These are phyloP conservation scores for Mycena crocata DNA, from an alignment of 768 basidiomycete genomes.

Conservation along the genomic window DNA sequence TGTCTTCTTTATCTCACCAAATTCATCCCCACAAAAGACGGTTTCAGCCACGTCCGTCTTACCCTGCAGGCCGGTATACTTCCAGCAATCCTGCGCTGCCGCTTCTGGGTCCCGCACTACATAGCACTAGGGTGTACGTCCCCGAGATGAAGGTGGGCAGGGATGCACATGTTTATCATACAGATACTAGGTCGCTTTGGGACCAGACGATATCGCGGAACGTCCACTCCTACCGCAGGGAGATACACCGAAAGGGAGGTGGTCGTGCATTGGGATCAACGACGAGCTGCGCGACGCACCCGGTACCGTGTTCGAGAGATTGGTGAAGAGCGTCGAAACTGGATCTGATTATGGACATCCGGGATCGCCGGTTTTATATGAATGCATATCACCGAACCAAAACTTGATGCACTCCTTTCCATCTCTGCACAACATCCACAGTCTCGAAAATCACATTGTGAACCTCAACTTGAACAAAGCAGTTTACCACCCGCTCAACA, in stretches of 20 bases:
- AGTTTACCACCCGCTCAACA: too few species aligned
- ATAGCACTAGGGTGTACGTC: too few species aligned
- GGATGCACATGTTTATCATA: too few species aligned
- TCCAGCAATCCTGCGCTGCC: background rate
- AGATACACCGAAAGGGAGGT: background rate
- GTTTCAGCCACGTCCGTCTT: background rate
- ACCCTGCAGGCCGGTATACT: background rate
- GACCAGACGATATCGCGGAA: background rate
- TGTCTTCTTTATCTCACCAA: background rate
- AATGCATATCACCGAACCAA: too few species aligned
- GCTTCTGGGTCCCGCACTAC: background rate
- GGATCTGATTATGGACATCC: too few species aligned
- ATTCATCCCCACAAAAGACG: background rate
- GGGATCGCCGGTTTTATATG: too few species aligned
- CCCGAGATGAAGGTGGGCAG: too few species aligned
- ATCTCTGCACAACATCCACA: too few species aligned
- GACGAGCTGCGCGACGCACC: background rate
- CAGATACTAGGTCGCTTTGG: background rate
- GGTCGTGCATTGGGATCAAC: background rate
- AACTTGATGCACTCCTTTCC: too few species aligned
- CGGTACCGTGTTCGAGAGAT: background rate
- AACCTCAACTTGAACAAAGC: too few species aligned
- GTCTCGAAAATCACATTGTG: too few species aligned
- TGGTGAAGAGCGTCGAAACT: constrained; percentile 3
- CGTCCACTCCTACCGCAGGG: background rate